phyloP scores from a whole-genome alignment of 2,329 filamentous ascomycete genomes.

The Metarhizium sp. region DNA sequence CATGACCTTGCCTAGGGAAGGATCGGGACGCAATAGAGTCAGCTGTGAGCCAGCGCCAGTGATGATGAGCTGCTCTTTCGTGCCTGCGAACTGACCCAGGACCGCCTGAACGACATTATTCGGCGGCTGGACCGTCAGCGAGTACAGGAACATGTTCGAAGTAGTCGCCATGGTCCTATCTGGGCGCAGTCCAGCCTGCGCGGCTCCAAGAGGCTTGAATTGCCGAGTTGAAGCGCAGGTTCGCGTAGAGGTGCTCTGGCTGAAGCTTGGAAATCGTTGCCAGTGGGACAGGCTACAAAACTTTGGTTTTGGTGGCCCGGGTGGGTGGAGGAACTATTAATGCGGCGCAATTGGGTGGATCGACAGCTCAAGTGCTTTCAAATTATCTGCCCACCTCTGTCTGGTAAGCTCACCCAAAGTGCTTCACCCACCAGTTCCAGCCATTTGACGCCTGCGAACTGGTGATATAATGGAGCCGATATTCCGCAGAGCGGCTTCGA shows the following conservation, averaged over 20 bases:
- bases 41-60: conserved; percentile 87
- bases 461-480: conserved; percentile 27
- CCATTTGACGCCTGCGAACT: not conserved
- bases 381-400: conserved; percentile 1
- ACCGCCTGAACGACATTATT: conserved; percentile 85
- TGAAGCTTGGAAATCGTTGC: conserved; percentile 3
- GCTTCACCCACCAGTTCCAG: not conserved
- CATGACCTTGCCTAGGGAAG: conserved; percentile 74
- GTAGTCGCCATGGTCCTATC: conserved; percentile 78
- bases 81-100: conserved; percentile 89
- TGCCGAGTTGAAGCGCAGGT: conserved; percentile 14
- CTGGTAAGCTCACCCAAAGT: not conserved
- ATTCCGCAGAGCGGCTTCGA: conserved; percentile 28
- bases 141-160: conserved; percentile 98
- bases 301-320: conserved; percentile 17
- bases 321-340: conserved; percentile 24
- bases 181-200: conserved; percentile 42
- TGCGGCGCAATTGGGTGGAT: conserved; percentile 21
- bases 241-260: conserved; percentile 2
- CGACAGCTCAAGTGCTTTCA: conserved; percentile 16
- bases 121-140: conserved; percentile 87
- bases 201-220: conserved; percentile 25
- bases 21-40: conserved; percentile 77
- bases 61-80: conserved; percentile 95
- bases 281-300: conserved; percentile 20